These are phyloP conservation scores for Colletotrichum sp. DNA, from an alignment of 2,329 filamentous ascomycete species.

Conservation along the genomic window DNA sequence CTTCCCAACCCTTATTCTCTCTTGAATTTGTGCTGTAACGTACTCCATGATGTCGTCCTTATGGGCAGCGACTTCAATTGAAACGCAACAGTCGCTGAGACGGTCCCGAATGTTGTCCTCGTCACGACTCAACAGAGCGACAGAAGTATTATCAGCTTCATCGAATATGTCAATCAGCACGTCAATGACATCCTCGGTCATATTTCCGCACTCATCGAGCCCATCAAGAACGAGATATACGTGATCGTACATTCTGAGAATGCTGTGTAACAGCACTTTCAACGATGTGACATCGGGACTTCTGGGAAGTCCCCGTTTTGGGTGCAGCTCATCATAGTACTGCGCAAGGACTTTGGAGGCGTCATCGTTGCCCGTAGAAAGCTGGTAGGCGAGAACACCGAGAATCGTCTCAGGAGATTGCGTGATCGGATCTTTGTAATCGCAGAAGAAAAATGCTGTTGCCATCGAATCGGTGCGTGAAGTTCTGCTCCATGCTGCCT, in stretches of 20 bases:
- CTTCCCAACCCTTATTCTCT: no score
- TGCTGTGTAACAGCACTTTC: rapidly evolving
- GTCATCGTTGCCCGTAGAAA: no score
- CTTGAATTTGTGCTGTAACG: no score
- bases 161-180: rapidly evolving
- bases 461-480: rapidly evolving
- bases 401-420: no score
- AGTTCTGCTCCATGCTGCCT: rapidly evolving
- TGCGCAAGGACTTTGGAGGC: rapidly evolving
- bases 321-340: no score
- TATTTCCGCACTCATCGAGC: no score
- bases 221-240: rapidly evolving
- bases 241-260: rapidly evolving
- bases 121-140: rapidly evolving
- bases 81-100: no score
- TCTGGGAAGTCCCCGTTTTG: rapidly evolving
- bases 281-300: rapidly evolving
- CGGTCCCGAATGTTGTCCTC: no score
- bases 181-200: no score
- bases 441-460: rapidly evolving
- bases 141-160: rapidly evolving
- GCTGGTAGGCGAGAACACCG: no score
- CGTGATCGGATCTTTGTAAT: rapidly evolving
- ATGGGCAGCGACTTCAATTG: no score
- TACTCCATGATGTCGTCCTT: no score